Percentiles rank a stretch among this genome's conserved stretches.
Evolutionary conservation across 2,329 filamentous ascomycete genomes (phyloP).

Genomic region (Botrytis sinoallii): DNA sequence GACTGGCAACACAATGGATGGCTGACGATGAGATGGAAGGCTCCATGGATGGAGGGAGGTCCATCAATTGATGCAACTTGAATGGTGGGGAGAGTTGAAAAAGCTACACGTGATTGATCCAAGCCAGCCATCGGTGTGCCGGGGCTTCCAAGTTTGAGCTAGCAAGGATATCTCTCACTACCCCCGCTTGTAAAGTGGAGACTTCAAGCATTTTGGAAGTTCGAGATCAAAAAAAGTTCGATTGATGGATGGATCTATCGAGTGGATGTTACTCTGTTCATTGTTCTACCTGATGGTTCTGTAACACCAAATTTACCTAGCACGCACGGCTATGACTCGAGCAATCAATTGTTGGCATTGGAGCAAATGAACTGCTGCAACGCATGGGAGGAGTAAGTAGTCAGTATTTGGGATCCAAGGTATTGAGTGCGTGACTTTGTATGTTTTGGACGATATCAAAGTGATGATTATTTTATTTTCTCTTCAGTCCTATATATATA

Average conservation of each 20-base stretch:
- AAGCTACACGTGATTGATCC: neutral
- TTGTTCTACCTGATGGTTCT: neutral
- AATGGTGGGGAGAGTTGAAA: neutral
- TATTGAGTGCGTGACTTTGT: neutral
- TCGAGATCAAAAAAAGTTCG: constrained; percentile 1
- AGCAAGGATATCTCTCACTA: neutral
- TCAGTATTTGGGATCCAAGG: neutral
- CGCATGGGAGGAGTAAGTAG: neutral
- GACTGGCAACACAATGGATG: neutral
- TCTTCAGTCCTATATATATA: neutral
- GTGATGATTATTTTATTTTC: neutral
- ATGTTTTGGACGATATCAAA: neutral
- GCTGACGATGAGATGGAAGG: neutral
- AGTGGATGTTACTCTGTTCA: neutral
- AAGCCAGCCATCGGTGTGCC: neutral
- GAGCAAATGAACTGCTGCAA: neutral
- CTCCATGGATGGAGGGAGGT: neutral
- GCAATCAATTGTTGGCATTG: neutral
- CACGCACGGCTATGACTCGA: neutral
- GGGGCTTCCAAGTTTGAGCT: neutral
- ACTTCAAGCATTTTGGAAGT: neutral
- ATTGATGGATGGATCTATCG: neutral
- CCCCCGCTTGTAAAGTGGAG: neutral
- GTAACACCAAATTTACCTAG: neutral
- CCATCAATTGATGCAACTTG: neutral